Conservation (phyloP, 78 protist species). For the Dictyostelium purpureum region DNA sequence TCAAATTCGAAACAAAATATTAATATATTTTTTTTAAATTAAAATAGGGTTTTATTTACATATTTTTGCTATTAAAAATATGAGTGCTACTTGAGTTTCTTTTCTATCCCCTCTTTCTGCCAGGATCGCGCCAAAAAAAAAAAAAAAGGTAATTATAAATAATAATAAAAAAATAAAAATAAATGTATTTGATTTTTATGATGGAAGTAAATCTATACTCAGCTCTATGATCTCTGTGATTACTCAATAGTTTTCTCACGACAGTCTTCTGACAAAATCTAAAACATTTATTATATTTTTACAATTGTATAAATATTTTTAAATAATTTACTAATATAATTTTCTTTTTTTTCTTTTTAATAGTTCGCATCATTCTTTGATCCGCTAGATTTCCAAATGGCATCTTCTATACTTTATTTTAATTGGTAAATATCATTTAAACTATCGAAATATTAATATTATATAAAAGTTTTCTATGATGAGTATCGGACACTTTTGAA, state of each 20-base stretch:
- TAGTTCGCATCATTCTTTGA: background rate
- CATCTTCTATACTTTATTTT: background rate
- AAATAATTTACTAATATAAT: background rate
- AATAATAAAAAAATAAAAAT: no score
- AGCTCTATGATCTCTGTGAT: constrained; percentile 38
- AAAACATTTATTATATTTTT: background rate
- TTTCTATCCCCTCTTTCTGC: no score
- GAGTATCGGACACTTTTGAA: constrained; percentile 43
- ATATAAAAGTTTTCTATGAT: background rate
- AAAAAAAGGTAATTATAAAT: no score
- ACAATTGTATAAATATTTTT: background rate
- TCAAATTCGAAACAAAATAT: background rate
- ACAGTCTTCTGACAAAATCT: constrained; percentile 51
- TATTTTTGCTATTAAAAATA: no score
- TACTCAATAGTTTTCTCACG: constrained; percentile 30
- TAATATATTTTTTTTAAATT: no score
- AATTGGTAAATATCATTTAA: constrained; percentile 21
- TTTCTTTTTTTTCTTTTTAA: background rate
- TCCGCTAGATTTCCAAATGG: no score
- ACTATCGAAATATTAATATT: no score
- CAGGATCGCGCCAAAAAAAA: no score
- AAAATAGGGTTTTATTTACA: no score
- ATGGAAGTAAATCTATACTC: constrained; percentile 9
- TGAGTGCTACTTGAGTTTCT: no score
- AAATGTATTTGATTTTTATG: no score